These are phyloP conservation scores for Gilbertella persicaria DNA, from an alignment of 371 early-diverging fungal genomes.

Conservation along the genomic window DNA sequence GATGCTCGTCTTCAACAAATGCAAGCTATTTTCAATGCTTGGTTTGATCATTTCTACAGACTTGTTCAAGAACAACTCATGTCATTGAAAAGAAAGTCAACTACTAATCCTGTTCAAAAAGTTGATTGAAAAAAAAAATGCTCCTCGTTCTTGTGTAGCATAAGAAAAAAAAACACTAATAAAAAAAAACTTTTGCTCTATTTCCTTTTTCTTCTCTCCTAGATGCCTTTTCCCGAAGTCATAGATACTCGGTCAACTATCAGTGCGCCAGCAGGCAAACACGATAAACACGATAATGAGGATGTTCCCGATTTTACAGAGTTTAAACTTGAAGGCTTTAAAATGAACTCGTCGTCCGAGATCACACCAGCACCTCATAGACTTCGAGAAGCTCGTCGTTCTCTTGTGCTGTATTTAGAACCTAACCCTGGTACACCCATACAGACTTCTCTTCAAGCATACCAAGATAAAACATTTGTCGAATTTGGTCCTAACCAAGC, in stretches of 20 bases:
- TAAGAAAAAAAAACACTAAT: neutral
- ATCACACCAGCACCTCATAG: slow-evolving; percentile 30
- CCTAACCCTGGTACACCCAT: slow-evolving; percentile 28
- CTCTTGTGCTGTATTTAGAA: slow-evolving; percentile 31
- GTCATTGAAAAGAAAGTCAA: neutral
- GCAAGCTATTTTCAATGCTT: slow-evolving; percentile 18
- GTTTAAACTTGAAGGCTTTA: slow-evolving; percentile 31
- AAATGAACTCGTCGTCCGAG: slow-evolving; percentile 19
- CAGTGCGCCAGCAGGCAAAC: slow-evolving; percentile 8
- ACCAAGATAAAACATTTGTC: slow-evolving; percentile 29
- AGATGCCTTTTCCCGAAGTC: slow-evolving; percentile 15
- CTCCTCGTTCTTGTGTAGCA: neutral
- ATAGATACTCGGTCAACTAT: slow-evolving; percentile 19
- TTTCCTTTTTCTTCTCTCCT: neutral
- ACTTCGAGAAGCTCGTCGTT: slow-evolving; percentile 31
- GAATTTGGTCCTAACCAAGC: slow-evolving; percentile 38
- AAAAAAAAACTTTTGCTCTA: neutral
- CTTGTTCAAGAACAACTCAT: slow-evolving; percentile 3
- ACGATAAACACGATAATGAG: slow-evolving; percentile 1
- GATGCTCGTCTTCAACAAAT: slow-evolving; percentile 38
- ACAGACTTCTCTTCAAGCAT: slow-evolving; percentile 23
- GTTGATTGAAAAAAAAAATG: slow-evolving; percentile 10
- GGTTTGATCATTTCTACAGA: slow-evolving; percentile 1
- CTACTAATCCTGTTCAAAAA: slow-evolving; percentile 5
- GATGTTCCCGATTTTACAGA: slow-evolving; percentile 27